Percentiles rank a stretch among this genome's conserved stretches.
Conservation (phyloP, 2,329 filamentous ascomycete species). For the Xylaria polymorpha region DNA sequence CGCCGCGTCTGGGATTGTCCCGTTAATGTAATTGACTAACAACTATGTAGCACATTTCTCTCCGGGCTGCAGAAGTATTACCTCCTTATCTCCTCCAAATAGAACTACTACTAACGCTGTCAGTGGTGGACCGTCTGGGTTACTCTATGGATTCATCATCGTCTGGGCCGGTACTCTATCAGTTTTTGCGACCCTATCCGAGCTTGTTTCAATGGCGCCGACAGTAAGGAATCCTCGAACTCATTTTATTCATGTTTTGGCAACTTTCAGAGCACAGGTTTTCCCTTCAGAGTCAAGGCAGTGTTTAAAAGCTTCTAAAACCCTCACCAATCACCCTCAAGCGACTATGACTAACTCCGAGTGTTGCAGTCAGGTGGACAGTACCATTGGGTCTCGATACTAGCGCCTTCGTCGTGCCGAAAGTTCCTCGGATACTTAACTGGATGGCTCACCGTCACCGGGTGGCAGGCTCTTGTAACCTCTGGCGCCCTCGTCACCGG, state of each 20-base stretch:
- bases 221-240: background rate
- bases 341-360: too few relatives aligned
- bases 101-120: constrained; percentile 15
- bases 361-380: constrained; percentile 37
- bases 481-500: constrained; percentile 37
- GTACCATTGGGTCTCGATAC: constrained; percentile 46
- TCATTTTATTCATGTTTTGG: too few relatives aligned
- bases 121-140: constrained; percentile 55
- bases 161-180: constrained; percentile 62
- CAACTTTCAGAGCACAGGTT: too few relatives aligned
- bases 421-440: constrained; percentile 43
- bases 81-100: background rate
- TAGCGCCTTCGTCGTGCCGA: constrained; percentile 38
- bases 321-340: too few relatives aligned
- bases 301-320: too few relatives aligned
- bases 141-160: constrained; percentile 64
- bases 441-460: constrained; percentile 41
- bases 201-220: constrained; percentile 57
- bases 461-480: constrained; percentile 41
- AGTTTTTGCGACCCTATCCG: constrained; percentile 58
- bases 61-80: constrained; percentile 39
- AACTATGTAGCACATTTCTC: constrained; percentile 34
- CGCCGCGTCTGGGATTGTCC: constrained; percentile 9
- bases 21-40: constrained; percentile 9
- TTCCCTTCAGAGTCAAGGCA: too few relatives aligned